A percentile compares a stretch with the other conserved stretches of the same genome.
phyloP scores from a whole-genome alignment of 2,329 filamentous ascomycete species.

The Botryotinia narcissicola region DNA sequence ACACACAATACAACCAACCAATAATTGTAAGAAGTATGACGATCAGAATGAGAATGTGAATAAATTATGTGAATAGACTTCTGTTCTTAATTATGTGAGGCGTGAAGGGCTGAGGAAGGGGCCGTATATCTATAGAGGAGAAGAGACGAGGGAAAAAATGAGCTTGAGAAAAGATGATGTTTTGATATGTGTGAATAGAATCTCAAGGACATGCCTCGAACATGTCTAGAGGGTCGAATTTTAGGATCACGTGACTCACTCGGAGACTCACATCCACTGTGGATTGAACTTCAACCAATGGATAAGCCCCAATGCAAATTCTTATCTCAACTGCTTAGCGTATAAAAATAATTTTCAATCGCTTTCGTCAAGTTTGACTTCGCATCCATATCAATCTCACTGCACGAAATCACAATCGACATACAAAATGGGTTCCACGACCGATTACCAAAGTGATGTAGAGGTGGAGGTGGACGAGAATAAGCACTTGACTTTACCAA shows the following conservation, averaged over 20 bases:
- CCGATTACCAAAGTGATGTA: conserved; percentile 36
- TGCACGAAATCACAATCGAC: neutral
- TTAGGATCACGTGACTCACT: neutral
- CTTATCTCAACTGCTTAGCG: conserved; percentile 11
- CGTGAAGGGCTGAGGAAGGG: neutral
- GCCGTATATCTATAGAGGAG: neutral
- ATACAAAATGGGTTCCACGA: conserved; percentile 37
- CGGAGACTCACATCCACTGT: neutral
- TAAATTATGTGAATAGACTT: neutral
- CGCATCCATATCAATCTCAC: neutral
- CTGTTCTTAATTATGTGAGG: neutral
- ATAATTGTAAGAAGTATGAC: neutral
- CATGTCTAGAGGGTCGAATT: neutral
- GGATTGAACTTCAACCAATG: neutral
- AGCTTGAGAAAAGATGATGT: neutral
- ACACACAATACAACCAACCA: neutral
- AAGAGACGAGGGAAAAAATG: neutral
- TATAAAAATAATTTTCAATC: conserved; percentile 16
- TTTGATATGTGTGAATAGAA: neutral
- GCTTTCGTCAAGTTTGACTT: neutral
- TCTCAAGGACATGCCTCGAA: neutral
- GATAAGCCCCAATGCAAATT: neutral
- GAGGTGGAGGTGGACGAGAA: conserved; percentile 31
- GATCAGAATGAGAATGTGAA: neutral
- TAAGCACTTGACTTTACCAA: conserved; percentile 29